These are phyloP conservation scores for Haematococcus lacustris DNA, from an alignment of 139 green algal species.

Conservation along the genomic window DNA sequence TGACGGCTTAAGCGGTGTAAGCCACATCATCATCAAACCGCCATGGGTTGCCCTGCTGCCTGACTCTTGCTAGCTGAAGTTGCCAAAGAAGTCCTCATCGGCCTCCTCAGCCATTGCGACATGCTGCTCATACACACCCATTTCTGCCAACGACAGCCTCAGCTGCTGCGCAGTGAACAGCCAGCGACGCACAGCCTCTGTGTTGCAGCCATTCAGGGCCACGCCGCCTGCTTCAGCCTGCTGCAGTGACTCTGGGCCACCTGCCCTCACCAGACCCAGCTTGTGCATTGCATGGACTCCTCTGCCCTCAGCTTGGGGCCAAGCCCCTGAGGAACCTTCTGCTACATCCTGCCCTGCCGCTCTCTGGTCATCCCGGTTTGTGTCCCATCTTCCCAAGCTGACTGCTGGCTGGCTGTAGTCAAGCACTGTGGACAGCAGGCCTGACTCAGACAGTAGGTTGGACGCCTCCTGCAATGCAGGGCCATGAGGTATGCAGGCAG, in stretches of 20 bases:
- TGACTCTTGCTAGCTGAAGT: slow-evolving; percentile 28
- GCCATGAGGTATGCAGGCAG: not conserved
- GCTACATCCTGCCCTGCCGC: slow-evolving; percentile 1
- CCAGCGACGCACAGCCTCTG: slow-evolving; percentile 13
- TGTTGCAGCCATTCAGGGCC: too few species aligned
- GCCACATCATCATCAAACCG: too few species aligned
- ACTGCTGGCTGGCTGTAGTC: not conserved
- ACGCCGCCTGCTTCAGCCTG: too few species aligned
- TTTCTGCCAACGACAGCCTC: slow-evolving; percentile 47
- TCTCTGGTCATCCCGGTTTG: not conserved
- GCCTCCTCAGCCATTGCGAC: slow-evolving; percentile 29
- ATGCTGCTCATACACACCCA: slow-evolving; percentile 45
- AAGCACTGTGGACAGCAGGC: slow-evolving; percentile 16
- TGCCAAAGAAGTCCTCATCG: slow-evolving; percentile 55
- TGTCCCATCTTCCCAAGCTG: not conserved
- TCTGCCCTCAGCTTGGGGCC: not conserved
- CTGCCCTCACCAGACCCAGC: too few species aligned
- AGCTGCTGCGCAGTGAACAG: slow-evolving; percentile 58
- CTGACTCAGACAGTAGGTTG: slow-evolving; percentile 41
- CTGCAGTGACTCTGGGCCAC: too few species aligned
- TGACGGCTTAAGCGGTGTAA: too few species aligned
- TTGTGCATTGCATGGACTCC: not conserved
- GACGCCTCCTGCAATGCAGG: slow-evolving; percentile 5
- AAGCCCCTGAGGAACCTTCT: not conserved
- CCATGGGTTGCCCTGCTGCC: too few species aligned